Percentiles rank a stretch among this genome's conserved stretches.
Conservation (phyloP, 805 yeast genomes). For the Torulaspora microellipsoides region DNA sequence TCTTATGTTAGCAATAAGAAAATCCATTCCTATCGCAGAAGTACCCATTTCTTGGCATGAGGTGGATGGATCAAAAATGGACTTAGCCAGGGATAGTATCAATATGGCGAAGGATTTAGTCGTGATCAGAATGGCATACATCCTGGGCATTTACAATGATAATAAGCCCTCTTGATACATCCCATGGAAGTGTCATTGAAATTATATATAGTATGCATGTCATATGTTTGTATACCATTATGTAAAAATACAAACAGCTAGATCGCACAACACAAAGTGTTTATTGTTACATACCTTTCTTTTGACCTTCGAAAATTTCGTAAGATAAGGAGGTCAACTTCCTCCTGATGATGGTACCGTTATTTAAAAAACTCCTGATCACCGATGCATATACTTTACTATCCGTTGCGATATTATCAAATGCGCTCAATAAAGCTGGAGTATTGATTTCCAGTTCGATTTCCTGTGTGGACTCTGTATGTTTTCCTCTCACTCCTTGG, state of each 20-base stretch:
- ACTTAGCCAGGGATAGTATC: conserved; percentile 82
- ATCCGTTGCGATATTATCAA: conserved; percentile 40
- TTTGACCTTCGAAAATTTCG: conserved; percentile 37
- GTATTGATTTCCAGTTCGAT: conserved; percentile 51
- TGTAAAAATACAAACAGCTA: not conserved
- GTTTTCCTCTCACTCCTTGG: conserved; percentile 22
- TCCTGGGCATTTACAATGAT: conserved; percentile 71
- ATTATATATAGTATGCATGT: not conserved
- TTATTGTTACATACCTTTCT: conserved; percentile 25
- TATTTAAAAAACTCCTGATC: conserved; percentile 54
- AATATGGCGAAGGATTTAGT: conserved; percentile 93
- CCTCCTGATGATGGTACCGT: conserved; percentile 46
- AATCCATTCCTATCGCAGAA: conserved; percentile 63
- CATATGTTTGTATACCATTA: not conserved
- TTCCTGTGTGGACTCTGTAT: conserved; percentile 37
- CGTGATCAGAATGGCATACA: conserved; percentile 82
- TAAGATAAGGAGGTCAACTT: conserved; percentile 32
- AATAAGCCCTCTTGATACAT: conserved; percentile 8
- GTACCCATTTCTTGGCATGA: conserved; percentile 95
- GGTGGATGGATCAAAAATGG: conserved; percentile 92
- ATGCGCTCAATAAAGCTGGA: conserved; percentile 38
- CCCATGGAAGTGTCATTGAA: not conserved
- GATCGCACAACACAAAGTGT: no score
- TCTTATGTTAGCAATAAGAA: conserved; percentile 70
- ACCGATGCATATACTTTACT: conserved; percentile 56